These are phyloP conservation scores for Atkinsonella hypoxylon DNA, from an alignment of 2,329 filamentous ascomycete species.

Conservation along the genomic window DNA sequence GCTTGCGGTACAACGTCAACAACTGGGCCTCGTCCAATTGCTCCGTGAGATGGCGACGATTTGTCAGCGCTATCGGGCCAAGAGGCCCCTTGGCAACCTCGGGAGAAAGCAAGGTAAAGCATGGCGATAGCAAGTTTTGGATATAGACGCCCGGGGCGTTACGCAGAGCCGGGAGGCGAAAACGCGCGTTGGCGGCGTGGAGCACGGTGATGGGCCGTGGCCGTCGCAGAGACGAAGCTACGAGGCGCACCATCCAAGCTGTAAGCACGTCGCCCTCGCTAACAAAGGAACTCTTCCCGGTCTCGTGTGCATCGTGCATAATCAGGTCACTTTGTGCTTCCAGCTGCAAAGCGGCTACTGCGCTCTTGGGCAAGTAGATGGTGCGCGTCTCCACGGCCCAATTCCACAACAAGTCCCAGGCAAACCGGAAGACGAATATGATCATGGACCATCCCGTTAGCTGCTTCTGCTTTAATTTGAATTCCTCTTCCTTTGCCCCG, in stretches of 20 bases:
- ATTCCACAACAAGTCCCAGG: conserved; percentile 20
- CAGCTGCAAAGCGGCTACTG: conserved; percentile 18
- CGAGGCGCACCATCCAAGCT: conserved; percentile 25
- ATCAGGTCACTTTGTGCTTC: conserved; percentile 14
- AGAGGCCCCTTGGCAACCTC: neutral
- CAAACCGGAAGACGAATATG: conserved; percentile 17
- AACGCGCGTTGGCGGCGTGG: conserved; percentile 15
- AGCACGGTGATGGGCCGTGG: conserved; percentile 13
- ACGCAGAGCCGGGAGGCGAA: conserved; percentile 12
- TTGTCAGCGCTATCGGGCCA: neutral
- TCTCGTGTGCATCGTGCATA: conserved; percentile 1
- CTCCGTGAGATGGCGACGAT: neutral
- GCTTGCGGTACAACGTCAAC: neutral
- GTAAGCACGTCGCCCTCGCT: conserved; percentile 34
- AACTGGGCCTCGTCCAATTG: neutral
- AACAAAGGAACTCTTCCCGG: conserved; percentile 20
- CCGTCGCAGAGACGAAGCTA: conserved; percentile 9
- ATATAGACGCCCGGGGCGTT: conserved; percentile 13
- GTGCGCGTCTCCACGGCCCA: conserved; percentile 21
- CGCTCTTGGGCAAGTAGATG: conserved; percentile 24
- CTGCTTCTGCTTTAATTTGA: neutral
- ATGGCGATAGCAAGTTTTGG: conserved; percentile 6
- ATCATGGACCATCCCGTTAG: conserved; percentile 19
- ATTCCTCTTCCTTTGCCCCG: neutral
- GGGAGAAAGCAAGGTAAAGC: neutral